Conservation (phyloP, 306 rosid genomes). For the Dalbergia oliveri region DNA sequence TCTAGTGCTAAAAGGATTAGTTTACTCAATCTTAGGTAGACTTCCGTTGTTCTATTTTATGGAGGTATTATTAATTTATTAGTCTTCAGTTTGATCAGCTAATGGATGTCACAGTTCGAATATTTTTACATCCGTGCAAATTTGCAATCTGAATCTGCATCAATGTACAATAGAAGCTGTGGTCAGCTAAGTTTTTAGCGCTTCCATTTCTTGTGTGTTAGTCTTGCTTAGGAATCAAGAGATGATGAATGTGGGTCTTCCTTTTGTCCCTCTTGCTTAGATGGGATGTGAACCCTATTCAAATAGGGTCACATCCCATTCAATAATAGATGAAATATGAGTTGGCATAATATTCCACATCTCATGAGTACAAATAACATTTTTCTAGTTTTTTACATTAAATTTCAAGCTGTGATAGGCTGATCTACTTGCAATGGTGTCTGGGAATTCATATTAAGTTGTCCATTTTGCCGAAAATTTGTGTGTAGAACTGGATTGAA, state of each 20-base stretch:
- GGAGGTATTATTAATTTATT: background rate
- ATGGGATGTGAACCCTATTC: too few species aligned
- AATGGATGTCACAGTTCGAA: background rate
- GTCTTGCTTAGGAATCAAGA: slow-evolving; percentile 6
- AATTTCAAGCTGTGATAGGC: background rate
- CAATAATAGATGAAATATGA: too few species aligned
- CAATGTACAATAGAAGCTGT: background rate
- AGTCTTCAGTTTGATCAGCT: background rate
- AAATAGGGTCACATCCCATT: too few species aligned
- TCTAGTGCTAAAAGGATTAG: background rate
- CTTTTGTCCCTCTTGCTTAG: background rate
- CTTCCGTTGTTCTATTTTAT: background rate
- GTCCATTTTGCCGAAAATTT: background rate
- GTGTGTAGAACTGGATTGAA: background rate
- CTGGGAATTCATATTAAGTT: background rate
- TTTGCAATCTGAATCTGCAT: background rate
- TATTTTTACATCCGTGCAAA: background rate
- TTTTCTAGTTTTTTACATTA: background rate
- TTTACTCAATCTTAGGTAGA: background rate
- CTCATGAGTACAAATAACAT: too few species aligned
- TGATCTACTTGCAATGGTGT: background rate
- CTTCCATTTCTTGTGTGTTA: background rate
- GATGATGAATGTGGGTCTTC: background rate
- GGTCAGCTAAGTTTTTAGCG: background rate
- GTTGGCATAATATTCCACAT: too few species aligned